These are phyloP conservation scores for Chenopodium album DNA, from an alignment of 148 eudicot genomes.

Conservation along the genomic window DNA sequence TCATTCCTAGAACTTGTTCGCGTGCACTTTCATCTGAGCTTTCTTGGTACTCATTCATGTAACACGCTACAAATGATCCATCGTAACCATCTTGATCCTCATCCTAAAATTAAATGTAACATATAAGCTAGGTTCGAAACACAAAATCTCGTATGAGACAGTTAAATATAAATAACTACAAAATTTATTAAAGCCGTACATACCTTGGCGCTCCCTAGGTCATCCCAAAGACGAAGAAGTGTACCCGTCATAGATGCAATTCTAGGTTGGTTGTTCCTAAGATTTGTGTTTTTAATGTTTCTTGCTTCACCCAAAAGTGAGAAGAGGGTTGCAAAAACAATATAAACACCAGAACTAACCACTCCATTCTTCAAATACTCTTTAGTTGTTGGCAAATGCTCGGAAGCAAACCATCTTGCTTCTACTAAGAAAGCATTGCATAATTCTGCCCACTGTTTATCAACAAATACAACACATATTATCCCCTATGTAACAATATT, in stretches of 20 bases:
- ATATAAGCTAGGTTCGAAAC: too few relatives aligned
- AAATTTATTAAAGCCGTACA: not conserved
- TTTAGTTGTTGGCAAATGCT: constrained; percentile 38
- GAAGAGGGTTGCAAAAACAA: constrained; percentile 40
- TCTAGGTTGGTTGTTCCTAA: constrained; percentile 17
- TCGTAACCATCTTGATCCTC: constrained; percentile 40
- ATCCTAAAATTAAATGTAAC: constrained; percentile 26
- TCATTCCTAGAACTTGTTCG: constrained; percentile 26
- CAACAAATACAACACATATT: too few relatives aligned
- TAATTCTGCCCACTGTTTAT: constrained; percentile 22
- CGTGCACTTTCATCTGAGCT: constrained; percentile 27
- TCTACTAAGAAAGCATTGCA: constrained; percentile 68
- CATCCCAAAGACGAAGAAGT: constrained; percentile 73
- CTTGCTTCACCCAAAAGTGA: constrained; percentile 50
- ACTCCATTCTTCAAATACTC: constrained; percentile 56
- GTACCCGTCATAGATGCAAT: constrained; percentile 42
- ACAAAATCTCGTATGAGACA: too few relatives aligned
- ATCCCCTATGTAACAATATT: too few relatives aligned
- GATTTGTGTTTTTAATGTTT: constrained; percentile 7
- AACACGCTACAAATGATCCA: constrained; percentile 38
- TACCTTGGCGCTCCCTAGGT: constrained; percentile 62
- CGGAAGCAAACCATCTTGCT: constrained; percentile 57
- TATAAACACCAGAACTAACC: constrained; percentile 47
- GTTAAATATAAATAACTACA: too few relatives aligned
- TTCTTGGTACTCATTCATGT: constrained; percentile 30